phyloP scores from a whole-genome alignment of 108 stramenopile species.

The Craspedostauros australis region DNA sequence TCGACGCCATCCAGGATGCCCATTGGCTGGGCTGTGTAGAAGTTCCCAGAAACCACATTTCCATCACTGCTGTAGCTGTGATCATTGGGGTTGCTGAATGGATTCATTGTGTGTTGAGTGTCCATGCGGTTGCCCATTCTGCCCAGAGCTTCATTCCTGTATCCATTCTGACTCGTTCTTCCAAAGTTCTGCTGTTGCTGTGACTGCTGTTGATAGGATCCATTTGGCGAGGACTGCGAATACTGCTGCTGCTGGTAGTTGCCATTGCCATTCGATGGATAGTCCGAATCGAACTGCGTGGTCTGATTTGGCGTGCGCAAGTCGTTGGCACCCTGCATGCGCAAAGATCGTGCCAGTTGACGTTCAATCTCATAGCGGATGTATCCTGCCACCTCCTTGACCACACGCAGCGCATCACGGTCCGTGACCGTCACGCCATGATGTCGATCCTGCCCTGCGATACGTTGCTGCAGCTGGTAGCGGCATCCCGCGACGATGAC shows the following conservation, averaged over 20 bases:
- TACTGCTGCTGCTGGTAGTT: no score
- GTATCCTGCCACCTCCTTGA: slow-evolving; percentile 92
- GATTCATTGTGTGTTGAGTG: no score
- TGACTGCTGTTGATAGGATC: no score
- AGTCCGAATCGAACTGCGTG: no score
- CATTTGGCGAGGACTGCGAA: no score
- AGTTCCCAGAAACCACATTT: slow-evolving; percentile 84
- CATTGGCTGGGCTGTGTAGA: slow-evolving; percentile 84
- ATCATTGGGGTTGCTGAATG: no score
- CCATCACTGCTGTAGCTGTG: slow-evolving; percentile 40
- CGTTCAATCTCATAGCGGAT: slow-evolving; percentile 95
- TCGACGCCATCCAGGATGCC: slow-evolving; percentile 77
- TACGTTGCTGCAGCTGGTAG: slow-evolving; percentile 68
- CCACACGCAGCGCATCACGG: slow-evolving; percentile 67
- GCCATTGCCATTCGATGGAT: slow-evolving; percentile 27
- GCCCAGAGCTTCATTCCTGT: no score
- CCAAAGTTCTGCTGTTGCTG: no score
- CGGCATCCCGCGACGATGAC: slow-evolving; percentile 63
- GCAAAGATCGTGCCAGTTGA: slow-evolving; percentile 72
- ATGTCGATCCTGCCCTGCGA: slow-evolving; percentile 31
- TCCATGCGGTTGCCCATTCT: no score
- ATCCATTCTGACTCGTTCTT: no score
- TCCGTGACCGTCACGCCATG: slow-evolving; percentile 82
- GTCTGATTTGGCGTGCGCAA: no score
- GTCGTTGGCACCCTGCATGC: no score